A percentile compares a stretch with the other conserved stretches of the same genome.
These are phyloP conservation scores for Rhamnella rubrinervis DNA, from an alignment of 331 rosid species.

Conservation along the genomic window DNA sequence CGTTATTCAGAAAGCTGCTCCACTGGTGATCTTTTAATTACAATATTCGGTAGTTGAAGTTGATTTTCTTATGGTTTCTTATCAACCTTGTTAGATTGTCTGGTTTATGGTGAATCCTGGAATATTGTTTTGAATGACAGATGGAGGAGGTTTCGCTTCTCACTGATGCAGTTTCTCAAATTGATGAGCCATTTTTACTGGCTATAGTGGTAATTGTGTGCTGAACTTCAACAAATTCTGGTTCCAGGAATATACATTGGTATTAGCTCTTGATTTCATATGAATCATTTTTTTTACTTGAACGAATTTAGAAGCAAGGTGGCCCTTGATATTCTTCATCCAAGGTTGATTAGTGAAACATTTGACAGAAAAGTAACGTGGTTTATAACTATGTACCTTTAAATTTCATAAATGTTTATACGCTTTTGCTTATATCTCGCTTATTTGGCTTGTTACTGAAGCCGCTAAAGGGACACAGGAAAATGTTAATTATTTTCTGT, in stretches of 20 bases:
- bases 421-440: neutral
- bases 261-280: conserved; percentile 97
- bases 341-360: conserved; percentile 5
- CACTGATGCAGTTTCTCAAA: conserved; percentile 80
- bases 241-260: conserved; percentile 97
- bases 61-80: conserved; percentile 25
- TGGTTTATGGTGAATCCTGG: conserved; percentile 36
- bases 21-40: conserved; percentile 97
- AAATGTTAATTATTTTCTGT: neutral
- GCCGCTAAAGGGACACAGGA: too few species aligned
- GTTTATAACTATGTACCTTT: neutral
- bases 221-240: conserved; percentile 99
- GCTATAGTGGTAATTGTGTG: conserved; percentile 99
- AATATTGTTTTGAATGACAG: conserved; percentile 62
- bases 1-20: conserved; percentile 89
- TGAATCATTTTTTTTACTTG: conserved; percentile 32
- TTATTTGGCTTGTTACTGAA: neutral
- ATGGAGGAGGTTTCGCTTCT: conserved; percentile 99
- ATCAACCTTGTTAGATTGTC: conserved; percentile 25
- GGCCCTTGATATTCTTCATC: conserved; percentile 10
- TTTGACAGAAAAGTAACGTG: neutral
- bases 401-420: neutral
- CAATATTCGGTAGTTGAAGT: conserved; percentile 67
- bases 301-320: conserved; percentile 23
- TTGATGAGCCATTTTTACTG: conserved; percentile 97